These are phyloP conservation scores for Ceratonia siliqua DNA, from an alignment of 306 rosid genomes.

Conservation along the genomic window DNA sequence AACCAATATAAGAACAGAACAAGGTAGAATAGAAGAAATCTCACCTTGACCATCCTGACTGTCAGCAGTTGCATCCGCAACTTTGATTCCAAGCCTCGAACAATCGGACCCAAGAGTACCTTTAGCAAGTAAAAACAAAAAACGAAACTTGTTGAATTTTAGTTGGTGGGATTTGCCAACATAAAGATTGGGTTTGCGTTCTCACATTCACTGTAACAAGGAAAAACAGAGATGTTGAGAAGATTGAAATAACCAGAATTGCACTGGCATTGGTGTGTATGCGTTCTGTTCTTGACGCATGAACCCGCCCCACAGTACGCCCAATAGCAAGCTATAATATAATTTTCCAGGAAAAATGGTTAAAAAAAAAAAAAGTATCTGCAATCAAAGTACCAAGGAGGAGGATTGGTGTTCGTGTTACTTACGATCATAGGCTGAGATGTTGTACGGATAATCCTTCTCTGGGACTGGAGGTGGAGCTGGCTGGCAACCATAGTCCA, in stretches of 20 bases:
- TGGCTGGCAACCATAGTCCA: constrained; percentile 74
- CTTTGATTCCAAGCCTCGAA: constrained; percentile 70
- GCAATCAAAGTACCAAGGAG: background rate
- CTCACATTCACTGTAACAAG: constrained; percentile 82
- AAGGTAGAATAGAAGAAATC: constrained; percentile 11
- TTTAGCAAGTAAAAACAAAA: constrained; percentile 25
- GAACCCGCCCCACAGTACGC: constrained; percentile 76
- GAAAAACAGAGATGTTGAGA: constrained; percentile 58
- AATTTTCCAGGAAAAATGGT: background rate
- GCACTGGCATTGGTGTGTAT: constrained; percentile 58
- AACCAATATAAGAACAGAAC: background rate
- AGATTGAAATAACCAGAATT: constrained; percentile 52
- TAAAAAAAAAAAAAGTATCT: background rate
- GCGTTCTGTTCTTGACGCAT: constrained; percentile 47
- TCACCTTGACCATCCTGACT: constrained; percentile 42
- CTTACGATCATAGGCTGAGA: constrained; percentile 71
- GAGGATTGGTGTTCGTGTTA: background rate
- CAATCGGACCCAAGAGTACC: constrained; percentile 84
- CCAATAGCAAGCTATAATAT: constrained; percentile 71
- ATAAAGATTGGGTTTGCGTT: background rate
- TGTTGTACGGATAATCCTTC: constrained; percentile 47
- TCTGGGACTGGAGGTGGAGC: constrained; percentile 69
- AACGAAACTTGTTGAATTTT: background rate
- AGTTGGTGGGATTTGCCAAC: background rate
- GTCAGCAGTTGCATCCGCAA: constrained; percentile 41